Conservation (phyloP, 176 grass and related monocot species). For the Oryza nivara region DNA sequence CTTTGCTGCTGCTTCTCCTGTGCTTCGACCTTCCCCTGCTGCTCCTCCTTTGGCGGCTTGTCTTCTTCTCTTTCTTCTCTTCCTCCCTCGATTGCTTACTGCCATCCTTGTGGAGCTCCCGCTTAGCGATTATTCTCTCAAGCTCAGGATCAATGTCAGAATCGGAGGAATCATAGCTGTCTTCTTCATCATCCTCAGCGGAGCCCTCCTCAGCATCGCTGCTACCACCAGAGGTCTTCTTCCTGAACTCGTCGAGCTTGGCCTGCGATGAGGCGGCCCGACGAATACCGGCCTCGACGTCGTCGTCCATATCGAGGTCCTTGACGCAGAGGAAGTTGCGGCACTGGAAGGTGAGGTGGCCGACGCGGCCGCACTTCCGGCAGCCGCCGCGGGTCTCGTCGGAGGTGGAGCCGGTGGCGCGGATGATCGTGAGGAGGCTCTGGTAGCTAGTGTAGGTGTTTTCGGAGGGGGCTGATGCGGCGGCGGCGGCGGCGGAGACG, state of each 20-base stretch:
- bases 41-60: conserved; percentile 38
- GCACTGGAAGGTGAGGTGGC: conserved; percentile 97
- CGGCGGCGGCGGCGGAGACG: conserved; percentile 34
- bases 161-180: conserved; percentile 58
- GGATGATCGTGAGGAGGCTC: too few species aligned
- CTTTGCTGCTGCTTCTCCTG: conserved; percentile 31
- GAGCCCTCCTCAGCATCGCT: conserved; percentile 37
- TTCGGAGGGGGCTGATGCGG: conserved; percentile 28
- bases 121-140: conserved; percentile 73
- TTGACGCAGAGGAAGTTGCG: conserved; percentile 86
- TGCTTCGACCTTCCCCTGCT: conserved; percentile 58
- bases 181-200: conserved; percentile 39
- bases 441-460: too few species aligned
- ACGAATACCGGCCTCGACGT: conserved; percentile 16
- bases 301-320: conserved; percentile 44
- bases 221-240: conserved; percentile 19
- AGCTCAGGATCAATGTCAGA: conserved; percentile 71
- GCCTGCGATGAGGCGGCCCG: conserved; percentile 33
- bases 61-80: conserved; percentile 6
- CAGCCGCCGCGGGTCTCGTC: too few species aligned
- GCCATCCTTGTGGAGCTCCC: conserved; percentile 57
- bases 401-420: too few species aligned
- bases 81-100: conserved; percentile 27
- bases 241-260: conserved; percentile 62
- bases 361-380: conserved; percentile 19